These are phyloP conservation scores for Stephania yunnanensis DNA, from an alignment of 164 flowering plant genomes.

Conservation along the genomic window DNA sequence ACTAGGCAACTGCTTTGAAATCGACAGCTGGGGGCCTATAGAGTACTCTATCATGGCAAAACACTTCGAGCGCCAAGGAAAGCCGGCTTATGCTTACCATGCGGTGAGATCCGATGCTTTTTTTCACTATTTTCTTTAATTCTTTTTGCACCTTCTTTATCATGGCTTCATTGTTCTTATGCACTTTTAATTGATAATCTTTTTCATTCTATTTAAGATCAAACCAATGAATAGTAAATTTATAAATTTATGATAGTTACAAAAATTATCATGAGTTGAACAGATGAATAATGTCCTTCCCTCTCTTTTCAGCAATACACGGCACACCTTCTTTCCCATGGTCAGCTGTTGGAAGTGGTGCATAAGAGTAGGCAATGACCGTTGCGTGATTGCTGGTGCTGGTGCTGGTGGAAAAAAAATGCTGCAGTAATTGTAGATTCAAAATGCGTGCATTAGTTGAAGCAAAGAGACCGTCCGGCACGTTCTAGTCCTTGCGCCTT, in stretches of 20 bases:
- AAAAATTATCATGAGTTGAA: background rate
- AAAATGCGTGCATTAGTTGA: background rate
- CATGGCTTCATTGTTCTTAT: background rate
- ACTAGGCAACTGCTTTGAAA: conserved; percentile 82
- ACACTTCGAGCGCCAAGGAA: conserved; percentile 94
- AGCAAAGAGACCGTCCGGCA: too few relatives aligned
- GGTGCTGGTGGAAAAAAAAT: background rate
- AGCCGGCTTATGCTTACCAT: conserved; percentile 88
- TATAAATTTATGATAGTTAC: too few relatives aligned
- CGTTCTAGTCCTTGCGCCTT: too few relatives aligned
- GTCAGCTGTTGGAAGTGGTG: conserved; percentile 65
- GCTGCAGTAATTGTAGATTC: background rate
- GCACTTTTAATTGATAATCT: background rate
- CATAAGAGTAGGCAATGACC: conserved; percentile 1
- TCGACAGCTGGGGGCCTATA: conserved; percentile 90
- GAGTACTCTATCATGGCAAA: conserved; percentile 84
- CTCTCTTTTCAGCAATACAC: conserved; percentile 52
- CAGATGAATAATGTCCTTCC: background rate
- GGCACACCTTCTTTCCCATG: conserved; percentile 77
- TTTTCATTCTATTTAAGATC: too few relatives aligned
- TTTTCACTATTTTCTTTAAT: background rate
- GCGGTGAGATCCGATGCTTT: conserved; percentile 46
- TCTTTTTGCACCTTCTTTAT: background rate
- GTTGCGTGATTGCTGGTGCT: background rate
- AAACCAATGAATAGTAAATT: too few relatives aligned